Base-by-base conservation (phyloP, 495 filamentous ascomycete species). In the Beverwykella pulmonaria region DNA sequence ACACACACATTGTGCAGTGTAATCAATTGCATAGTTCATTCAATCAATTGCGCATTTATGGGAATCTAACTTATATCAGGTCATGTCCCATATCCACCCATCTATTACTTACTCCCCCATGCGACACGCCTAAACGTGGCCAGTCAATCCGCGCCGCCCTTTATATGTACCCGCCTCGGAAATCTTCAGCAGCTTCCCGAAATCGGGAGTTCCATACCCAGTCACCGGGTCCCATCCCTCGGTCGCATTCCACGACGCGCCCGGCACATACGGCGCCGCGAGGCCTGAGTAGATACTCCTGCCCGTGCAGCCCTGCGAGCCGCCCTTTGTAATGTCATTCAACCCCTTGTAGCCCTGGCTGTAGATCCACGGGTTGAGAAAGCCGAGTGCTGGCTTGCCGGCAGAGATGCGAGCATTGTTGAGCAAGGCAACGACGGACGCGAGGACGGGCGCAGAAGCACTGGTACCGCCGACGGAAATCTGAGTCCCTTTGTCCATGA, bases 301-400 rank as follows among this genome's bases (percentile, higher is more conserved):
- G 0, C 80, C 82, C 44, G 80, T 80, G 67, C 90, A 92, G 0
- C 90, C 90, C 0, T 77, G 80, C 36, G 83, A 86, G 5, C 82
- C 82, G 0, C 88, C 88, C 12, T 71, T 53, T 2, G 79, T 80
- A 52, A 93, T 85, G 67, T 93, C 90, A 15, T 82, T 90, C 55
- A 92, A 76, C 0, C 79, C 87, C 10, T 75, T 61, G 46, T 76
- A 74, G 12, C 79, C 85, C 7, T 67, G 75, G 10, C 77, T 77
- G 76, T 92, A 92, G 27, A 92, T 69, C 86, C 86, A 90, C 0
- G 89, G 89, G 73, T 93, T 92, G 32, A 92, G 70, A 79, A 91
- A 92, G 0, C 90, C 90, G 56, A 92, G 72, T 0, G 82, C 75
- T 0, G 83, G 77, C 70, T 84, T 75, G 22, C 82, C 82, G 19